Evolutionary conservation across 2,329 filamentous ascomycete species (phyloP).

Genomic region (Magnaporthiopsis rhizophila): DNA sequence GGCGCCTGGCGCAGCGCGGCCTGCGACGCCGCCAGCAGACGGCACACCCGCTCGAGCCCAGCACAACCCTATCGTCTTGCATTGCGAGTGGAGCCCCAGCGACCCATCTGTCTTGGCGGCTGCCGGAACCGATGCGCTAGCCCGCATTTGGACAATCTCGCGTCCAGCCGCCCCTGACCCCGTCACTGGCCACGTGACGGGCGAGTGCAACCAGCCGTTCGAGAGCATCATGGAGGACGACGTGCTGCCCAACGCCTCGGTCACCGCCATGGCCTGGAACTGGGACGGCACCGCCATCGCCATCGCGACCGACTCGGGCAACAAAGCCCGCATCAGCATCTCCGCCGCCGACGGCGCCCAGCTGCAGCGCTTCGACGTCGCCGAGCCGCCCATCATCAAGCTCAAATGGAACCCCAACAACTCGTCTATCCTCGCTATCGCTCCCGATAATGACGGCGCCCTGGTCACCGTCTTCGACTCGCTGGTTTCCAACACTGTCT

Average conservation of each 20-base stretch:
- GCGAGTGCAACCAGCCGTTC: constrained; percentile 29
- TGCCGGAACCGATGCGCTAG: constrained; percentile 62
- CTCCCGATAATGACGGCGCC: constrained; percentile 44
- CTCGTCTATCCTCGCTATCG: constrained; percentile 47
- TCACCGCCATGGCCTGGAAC: constrained; percentile 55
- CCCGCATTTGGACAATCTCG: constrained; percentile 58
- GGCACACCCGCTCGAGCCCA: constrained; percentile 15
- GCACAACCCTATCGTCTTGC: constrained; percentile 53
- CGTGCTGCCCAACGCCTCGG: constrained; percentile 40
- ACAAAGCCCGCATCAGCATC: constrained; percentile 45
- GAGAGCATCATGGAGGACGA: constrained; percentile 45
- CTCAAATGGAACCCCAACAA: constrained; percentile 52
- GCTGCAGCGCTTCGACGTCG: constrained; percentile 45
- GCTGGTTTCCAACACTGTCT: constrained; percentile 32
- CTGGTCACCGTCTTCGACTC: constrained; percentile 48
- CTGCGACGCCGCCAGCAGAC: constrained; percentile 26
- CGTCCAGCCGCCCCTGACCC: constrained; percentile 39
- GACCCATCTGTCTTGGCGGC: constrained; percentile 58
- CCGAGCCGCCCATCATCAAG: constrained; percentile 54
- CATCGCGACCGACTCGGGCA: constrained; percentile 47
- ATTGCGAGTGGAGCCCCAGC: constrained; percentile 61
- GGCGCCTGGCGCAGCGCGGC: constrained; percentile 1
- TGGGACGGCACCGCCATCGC: constrained; percentile 48
- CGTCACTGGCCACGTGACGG: constrained; percentile 37
- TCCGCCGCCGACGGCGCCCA: constrained; percentile 46